These are phyloP conservation scores for Poa annua DNA, from an alignment of 176 grass and related monocot genomes.

Conservation along the genomic window DNA sequence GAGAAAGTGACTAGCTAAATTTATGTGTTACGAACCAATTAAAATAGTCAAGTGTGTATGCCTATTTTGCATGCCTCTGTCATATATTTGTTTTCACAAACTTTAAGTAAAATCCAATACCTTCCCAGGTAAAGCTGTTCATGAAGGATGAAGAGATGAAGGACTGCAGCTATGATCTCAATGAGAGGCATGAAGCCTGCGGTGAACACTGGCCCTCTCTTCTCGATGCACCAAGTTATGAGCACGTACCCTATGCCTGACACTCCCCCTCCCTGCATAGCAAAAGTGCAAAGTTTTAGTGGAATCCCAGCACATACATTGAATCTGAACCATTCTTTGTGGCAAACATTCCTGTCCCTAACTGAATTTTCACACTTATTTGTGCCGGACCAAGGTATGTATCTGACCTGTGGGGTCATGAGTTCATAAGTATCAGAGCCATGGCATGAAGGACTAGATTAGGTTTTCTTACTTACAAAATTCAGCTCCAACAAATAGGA, in stretches of 20 bases:
- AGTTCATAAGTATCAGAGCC: not conserved
- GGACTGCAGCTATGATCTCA: conserved; percentile 62
- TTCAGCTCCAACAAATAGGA: not conserved
- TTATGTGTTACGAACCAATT: not conserved
- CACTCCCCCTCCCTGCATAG: conserved; percentile 55
- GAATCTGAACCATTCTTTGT: conserved; percentile 17
- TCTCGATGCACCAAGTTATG: conserved; percentile 76
- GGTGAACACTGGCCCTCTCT: conserved; percentile 67
- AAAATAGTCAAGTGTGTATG: not conserved
- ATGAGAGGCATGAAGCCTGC: conserved; percentile 72
- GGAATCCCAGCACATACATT: not conserved
- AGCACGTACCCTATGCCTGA: conserved; percentile 60
- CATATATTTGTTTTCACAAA: conserved; percentile 2
- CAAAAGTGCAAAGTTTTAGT: conserved; percentile 23
- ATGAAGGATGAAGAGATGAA: conserved; percentile 63
- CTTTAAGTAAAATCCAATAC: conserved; percentile 10
- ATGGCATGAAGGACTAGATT: not conserved
- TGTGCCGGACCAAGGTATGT: not conserved
- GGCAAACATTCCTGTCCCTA: not conserved
- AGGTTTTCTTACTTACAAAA: not conserved
- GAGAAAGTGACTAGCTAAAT: not conserved
- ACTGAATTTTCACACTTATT: conserved; percentile 5
- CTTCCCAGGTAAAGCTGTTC: conserved; percentile 65
- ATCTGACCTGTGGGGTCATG: not conserved
- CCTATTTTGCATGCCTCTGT: not conserved